Conservation (phyloP, 192 early-diverging fungal species). For the Coemansia sp. region DNA sequence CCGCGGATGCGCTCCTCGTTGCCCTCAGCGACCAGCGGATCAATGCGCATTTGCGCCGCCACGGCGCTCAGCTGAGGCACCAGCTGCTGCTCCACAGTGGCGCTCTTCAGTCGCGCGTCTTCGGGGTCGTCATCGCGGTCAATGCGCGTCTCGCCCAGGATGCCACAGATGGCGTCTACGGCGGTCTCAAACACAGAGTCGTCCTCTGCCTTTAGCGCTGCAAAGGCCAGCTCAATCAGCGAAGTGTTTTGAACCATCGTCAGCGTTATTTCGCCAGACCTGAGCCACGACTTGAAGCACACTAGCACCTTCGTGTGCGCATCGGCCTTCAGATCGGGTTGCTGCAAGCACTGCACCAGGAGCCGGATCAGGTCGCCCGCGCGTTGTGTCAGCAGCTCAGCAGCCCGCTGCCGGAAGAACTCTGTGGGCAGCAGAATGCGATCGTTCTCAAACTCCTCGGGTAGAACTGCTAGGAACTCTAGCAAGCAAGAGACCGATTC, state of each 20-base stretch:
- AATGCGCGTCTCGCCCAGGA: slow-evolving; percentile 68
- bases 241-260: slow-evolving; percentile 63
- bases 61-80: slow-evolving; percentile 50
- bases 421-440: slow-evolving; percentile 64
- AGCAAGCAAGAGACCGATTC: slow-evolving; percentile 68
- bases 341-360: slow-evolving; percentile 69
- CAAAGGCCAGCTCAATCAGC: slow-evolving; percentile 71
- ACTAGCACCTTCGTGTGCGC: slow-evolving; percentile 65
- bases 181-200: slow-evolving; percentile 73
- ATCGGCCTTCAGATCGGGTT: slow-evolving; percentile 56
- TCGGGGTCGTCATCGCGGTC: slow-evolving; percentile 53
- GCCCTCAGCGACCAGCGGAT: slow-evolving; percentile 60
- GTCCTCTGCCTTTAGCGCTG: slow-evolving; percentile 64
- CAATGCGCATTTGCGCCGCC: slow-evolving; percentile 40
- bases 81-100: slow-evolving; percentile 64
- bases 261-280: slow-evolving; percentile 74
- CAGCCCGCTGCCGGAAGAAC: slow-evolving; percentile 60
- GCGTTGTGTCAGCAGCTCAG: slow-evolving; percentile 64
- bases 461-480: slow-evolving; percentile 82
- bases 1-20: slow-evolving; percentile 81
- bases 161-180: slow-evolving; percentile 79
- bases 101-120: slow-evolving; percentile 58
- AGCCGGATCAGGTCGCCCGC: slow-evolving; percentile 70
- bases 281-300: slow-evolving; percentile 85
- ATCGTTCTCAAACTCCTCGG: slow-evolving; percentile 80